Base-by-base conservation (phyloP, 2,329 filamentous ascomycete genomes). In the Beauveria brongniartii region DNA sequence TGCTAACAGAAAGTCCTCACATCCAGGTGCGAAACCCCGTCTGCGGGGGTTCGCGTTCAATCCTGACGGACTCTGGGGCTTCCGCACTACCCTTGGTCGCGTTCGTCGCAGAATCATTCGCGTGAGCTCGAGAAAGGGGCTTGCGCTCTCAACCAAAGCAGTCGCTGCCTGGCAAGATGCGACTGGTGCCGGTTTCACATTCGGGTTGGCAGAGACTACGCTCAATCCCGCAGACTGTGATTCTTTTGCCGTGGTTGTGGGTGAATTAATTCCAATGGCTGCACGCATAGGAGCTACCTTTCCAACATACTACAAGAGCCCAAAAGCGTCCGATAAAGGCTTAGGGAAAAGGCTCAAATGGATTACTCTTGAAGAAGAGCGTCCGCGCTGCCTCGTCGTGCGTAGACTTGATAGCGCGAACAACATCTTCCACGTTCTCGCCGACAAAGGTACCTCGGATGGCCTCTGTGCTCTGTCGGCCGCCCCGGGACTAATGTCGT, bases 101-200 rank as follows among this genome's bases (percentile, higher is more conserved):
- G 26, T 10, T 24, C 51, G 16, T 8, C 24, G 8, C 6, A 8
- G 24, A n/a, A 26, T 50, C n/a, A 50, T 50, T 6, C 47, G 47
- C 24, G 26, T 50, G 14, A 30, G 18, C 16, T 0, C 0, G 2
- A 12, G 18, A 0, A 37, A 1, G n/a, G 14, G 16, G 7, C 16
- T 7, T 16, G 9, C 28, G 4, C n/a, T 30, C 18, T 1, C 4
- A 40, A 2, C 7, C 26, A 2, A 16, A 10, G 0, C 0, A 1
- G 26, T 52, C 9, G 28, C 2, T 14, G 1, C 2, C 22, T 52
- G 50, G 50, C 40, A 37, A 0, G 26, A 52, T 20, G 0, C 4
- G 9, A 40, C 20, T 0, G 30, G 3, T 24, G 50, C 50, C n/a
- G 28, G 48, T 1, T 2, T 12, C 28, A 52, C 12, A 5, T 52